phyloP scores from a whole-genome alignment of 2,329 filamentous ascomycete genomes.

The Ascochyta fabae region DNA sequence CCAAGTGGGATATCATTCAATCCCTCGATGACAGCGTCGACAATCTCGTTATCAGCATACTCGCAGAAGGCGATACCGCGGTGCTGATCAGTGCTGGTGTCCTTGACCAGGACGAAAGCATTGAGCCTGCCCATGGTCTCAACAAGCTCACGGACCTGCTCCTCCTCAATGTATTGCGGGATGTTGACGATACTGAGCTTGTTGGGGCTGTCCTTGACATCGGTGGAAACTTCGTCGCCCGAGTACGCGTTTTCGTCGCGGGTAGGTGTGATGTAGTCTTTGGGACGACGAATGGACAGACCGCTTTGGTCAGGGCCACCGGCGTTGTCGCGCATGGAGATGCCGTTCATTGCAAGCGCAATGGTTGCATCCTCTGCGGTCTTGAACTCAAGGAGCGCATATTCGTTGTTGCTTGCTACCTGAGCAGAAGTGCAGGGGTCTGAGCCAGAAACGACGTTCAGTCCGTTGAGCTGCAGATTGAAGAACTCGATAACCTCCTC shows the following conservation, averaged over 20 bases:
- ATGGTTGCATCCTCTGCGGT: constrained; percentile 86
- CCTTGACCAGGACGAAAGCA: constrained; percentile 88
- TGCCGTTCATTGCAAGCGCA: constrained; percentile 86
- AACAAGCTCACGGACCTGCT: constrained; percentile 89
- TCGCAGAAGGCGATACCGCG: constrained; percentile 96
- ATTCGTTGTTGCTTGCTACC: constrained; percentile 77
- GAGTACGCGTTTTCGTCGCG: constrained; percentile 69
- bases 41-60: constrained; percentile 78
- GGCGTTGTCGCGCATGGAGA: constrained; percentile 75
- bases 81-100: constrained; percentile 83
- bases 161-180: constrained; percentile 84
- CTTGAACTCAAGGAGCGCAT: constrained; percentile 92
- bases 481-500: constrained; percentile 84
- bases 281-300: constrained; percentile 82
- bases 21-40: constrained; percentile 86
- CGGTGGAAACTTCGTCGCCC: constrained; percentile 76
- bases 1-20: constrained; percentile 93
- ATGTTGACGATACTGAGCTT: constrained; percentile 95
- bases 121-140: constrained; percentile 92
- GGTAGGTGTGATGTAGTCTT: constrained; percentile 94
- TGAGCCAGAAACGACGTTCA: constrained; percentile 83
- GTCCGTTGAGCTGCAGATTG: constrained; percentile 94
- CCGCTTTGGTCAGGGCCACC: constrained; percentile 59
- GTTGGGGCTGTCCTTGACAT: constrained; percentile 90
- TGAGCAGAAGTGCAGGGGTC: constrained; percentile 88